phyloP scores from a whole-genome alignment of 768 basidiomycete species.

The Tremella mesenterica region DNA sequence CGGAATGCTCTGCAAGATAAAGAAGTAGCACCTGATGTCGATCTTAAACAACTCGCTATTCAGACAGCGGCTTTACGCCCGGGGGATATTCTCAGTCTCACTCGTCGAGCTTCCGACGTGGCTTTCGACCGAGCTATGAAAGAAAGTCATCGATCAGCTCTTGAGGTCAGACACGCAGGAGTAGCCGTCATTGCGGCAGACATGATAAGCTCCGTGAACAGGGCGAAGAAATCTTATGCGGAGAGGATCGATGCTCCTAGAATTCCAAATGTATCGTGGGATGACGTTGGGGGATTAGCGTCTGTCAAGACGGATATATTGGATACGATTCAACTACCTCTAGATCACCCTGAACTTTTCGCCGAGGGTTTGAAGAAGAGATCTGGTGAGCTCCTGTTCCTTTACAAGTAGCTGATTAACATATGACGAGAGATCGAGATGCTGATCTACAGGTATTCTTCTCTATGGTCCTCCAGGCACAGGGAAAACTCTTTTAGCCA shows the following conservation, averaged over 20 bases:
- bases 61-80: slow-evolving; percentile 88
- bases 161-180: slow-evolving; percentile 43
- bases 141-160: background rate
- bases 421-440: too few relatives aligned
- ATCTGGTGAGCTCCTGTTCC: slow-evolving; percentile 55
- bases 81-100: slow-evolving; percentile 65
- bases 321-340: slow-evolving; percentile 86
- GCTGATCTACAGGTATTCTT: slow-evolving; percentile 59
- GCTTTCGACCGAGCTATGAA: slow-evolving; percentile 46
- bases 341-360: slow-evolving; percentile 85
- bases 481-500: slow-evolving; percentile 88
- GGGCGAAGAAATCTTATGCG: slow-evolving; percentile 68
- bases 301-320: slow-evolving; percentile 83
- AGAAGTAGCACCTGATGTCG: slow-evolving; percentile 65
- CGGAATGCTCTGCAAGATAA: slow-evolving; percentile 47
- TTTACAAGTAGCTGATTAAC: background rate
- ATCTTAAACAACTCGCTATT: slow-evolving; percentile 59
- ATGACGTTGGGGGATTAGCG: slow-evolving; percentile 88
- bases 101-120: slow-evolving; percentile 53
- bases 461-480: slow-evolving; percentile 94
- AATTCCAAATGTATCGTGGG: slow-evolving; percentile 92
- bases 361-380: slow-evolving; percentile 86
- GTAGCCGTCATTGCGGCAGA: slow-evolving; percentile 52
- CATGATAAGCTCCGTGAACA: slow-evolving; percentile 62
- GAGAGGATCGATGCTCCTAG: slow-evolving; percentile 94